Base-by-base conservation (phyloP, 768 basidiomycete genomes). In the Tephrocybe sp. region DNA sequence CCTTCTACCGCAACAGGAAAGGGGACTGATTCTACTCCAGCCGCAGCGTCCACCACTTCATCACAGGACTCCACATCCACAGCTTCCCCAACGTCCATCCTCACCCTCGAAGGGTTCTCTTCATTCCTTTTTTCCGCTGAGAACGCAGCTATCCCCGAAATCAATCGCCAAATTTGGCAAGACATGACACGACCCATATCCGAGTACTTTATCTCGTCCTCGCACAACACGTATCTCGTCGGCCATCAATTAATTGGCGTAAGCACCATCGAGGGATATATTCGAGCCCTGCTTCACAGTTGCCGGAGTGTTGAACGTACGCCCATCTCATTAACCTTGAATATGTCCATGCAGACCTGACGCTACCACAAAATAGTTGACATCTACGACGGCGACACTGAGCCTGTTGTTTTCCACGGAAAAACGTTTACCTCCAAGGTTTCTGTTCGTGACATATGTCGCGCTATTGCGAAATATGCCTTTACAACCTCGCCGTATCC, bases 241-340 rank as follows among this genome's bases (percentile, higher is more conserved):
- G 92, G 92, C 0, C 79, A 89, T 61, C 92, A 95, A 61, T 77
- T 92, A 3, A 77, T 94, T 36, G 96, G 96, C 4, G 83, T 86
- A 26, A 92, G 89, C 54, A 94, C 94, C 0, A 82, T 92, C 22
- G 95, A 97, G 62, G 83, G 96, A 0, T 98, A 98, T 64, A 93
- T 98, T 49, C 77, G 96, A 0, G 94, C 94, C 1, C 71, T 98
- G 35, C 73, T 97, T 36, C 89, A 89, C 44, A 83, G 91, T 32
- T 96, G 94, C 64, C 80, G 95, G n/a, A 92, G 89, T 49, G 95
- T 98, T 23, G 95, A 98, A 68, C 67, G 95, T 94, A 59, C 57
- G 88, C 78, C 35, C 43, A 26, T 39, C 14, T 39, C 30, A 20
- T 6, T 32, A 10, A 8, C 23, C 32, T 44, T 39, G 14, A n/a